Percentiles rank a stretch among this genome's conserved stretches.
phyloP scores from a whole-genome alignment of 768 basidiomycete species.

The Xerocomellus chrysenteron region DNA sequence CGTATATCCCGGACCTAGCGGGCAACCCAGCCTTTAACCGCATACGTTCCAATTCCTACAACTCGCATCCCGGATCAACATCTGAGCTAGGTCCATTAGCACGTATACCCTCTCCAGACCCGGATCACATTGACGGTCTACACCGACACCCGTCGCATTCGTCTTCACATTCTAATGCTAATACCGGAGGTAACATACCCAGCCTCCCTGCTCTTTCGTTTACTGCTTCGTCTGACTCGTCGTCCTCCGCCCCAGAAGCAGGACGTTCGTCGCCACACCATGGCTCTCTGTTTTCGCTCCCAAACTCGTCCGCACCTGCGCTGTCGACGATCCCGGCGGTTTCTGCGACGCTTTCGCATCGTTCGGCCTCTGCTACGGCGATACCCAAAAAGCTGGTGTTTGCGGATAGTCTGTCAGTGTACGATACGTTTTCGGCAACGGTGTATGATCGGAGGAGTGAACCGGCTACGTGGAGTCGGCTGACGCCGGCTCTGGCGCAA shows the following conservation, averaged over 20 bases:
- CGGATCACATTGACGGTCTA: constrained; percentile 85
- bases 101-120: constrained; percentile 79
- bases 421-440: constrained; percentile 90
- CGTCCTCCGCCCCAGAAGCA: constrained; percentile 38
- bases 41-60: constrained; percentile 83
- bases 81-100: constrained; percentile 73
- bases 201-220: constrained; percentile 61
- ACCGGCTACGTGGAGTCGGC: constrained; percentile 93
- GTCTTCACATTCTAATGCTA: constrained; percentile 37
- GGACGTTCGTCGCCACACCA: constrained; percentile 36
- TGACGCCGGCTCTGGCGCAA: constrained; percentile 94
- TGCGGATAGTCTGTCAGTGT: constrained; percentile 89
- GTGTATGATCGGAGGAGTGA: constrained; percentile 95
- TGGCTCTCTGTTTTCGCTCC: constrained; percentile 67
- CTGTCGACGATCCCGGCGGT: constrained; percentile 55
- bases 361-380: constrained; percentile 74
- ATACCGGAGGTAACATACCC: constrained; percentile 29
- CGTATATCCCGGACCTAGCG: constrained; percentile 43
- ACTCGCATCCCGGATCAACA: constrained; percentile 44
- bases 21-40: constrained; percentile 46
- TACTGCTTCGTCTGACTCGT: constrained; percentile 39
- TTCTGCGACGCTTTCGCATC: constrained; percentile 59
- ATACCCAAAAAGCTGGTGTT: constrained; percentile 79
- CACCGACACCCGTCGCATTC: constrained; percentile 64
- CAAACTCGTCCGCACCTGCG: constrained; percentile 88